Evolutionary conservation across 805 yeast genomes (phyloP).

Genomic region (Cyberlindnera mississippiensis): DNA sequence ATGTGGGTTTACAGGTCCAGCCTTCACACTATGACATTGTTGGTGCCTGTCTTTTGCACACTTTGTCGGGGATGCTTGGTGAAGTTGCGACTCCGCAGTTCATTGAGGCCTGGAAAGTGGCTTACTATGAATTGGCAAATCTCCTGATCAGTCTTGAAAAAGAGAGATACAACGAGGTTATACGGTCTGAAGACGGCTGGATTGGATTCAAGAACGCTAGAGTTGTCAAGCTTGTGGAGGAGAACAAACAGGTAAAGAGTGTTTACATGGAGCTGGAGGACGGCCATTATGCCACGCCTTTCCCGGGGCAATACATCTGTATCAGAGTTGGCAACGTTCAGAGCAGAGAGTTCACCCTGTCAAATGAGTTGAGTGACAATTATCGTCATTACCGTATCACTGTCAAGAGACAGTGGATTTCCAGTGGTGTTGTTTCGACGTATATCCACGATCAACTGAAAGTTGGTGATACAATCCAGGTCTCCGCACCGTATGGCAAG

Average conservation of each 20-base stretch:
- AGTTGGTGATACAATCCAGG: constrained; percentile 44
- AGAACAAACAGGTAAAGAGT: constrained; percentile 45
- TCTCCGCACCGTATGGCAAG: constrained; percentile 60
- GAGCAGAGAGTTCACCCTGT: constrained; percentile 58
- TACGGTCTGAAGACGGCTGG: constrained; percentile 43
- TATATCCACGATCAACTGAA: constrained; percentile 44
- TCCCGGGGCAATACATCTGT: constrained; percentile 39
- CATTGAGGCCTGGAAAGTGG: constrained; percentile 59
- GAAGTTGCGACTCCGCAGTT: constrained; percentile 56
- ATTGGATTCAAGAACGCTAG: constrained; percentile 51
- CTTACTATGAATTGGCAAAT: constrained; percentile 61
- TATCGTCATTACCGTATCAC: constrained; percentile 52
- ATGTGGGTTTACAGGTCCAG: constrained; percentile 56
- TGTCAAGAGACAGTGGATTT: constrained; percentile 40
- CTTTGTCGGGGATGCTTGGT: constrained; percentile 54
- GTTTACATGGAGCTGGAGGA: constrained; percentile 47
- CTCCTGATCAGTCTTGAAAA: constrained; percentile 54
- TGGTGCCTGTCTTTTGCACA: constrained; percentile 50
- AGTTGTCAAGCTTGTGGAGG: constrained; percentile 39
- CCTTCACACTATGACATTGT: constrained; percentile 68
- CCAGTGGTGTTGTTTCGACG: constrained; percentile 47
- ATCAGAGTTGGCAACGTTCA: constrained; percentile 37
- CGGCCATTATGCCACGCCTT: constrained; percentile 32
- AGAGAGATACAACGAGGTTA: constrained; percentile 36
- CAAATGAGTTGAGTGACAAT: constrained; percentile 31